Evolutionary conservation across 1,139 yeast genomes (phyloP).

Genomic region (Debaryomyces singareniensis): DNA sequence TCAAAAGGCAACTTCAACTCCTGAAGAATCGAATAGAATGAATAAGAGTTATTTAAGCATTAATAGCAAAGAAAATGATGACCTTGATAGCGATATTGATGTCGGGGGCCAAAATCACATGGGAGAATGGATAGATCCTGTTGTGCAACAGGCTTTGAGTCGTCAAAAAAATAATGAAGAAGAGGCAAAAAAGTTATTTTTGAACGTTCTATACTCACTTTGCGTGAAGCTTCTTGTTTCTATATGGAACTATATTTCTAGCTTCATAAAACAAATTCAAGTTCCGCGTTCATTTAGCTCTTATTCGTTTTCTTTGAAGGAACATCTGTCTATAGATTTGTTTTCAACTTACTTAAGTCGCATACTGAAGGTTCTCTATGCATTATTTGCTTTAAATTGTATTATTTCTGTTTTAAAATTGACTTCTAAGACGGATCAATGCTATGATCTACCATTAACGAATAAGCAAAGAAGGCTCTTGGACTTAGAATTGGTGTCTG

Average conservation of each 20-base stretch:
- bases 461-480: constrained; percentile 29
- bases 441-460: constrained; percentile 36
- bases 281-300: constrained; percentile 4
- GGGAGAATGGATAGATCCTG: constrained; percentile 39
- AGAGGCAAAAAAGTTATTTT: constrained; percentile 17
- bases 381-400: constrained; percentile 11
- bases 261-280: constrained; percentile 6
- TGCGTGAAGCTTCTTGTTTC: constrained; percentile 13
- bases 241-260: constrained; percentile 6
- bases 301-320: background rate
- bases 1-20: background rate
- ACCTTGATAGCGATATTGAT: constrained; percentile 9
- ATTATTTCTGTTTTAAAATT: constrained; percentile 15
- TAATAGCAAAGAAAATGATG: constrained; percentile 3
- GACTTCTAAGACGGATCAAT: constrained; percentile 31
- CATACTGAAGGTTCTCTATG: constrained; percentile 6
- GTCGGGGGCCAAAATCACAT: constrained; percentile 15
- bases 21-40: background rate
- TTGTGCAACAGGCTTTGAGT: constrained; percentile 28
- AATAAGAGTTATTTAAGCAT: background rate
- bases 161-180: constrained; percentile 30
- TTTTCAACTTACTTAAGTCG: constrained; percentile 2
- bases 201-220: constrained; percentile 13
- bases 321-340: constrained; percentile 1
- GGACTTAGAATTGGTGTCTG: constrained; percentile 16